phyloP scores from a whole-genome alignment of 306 rosid species.

The Gastrolobium villosum region DNA sequence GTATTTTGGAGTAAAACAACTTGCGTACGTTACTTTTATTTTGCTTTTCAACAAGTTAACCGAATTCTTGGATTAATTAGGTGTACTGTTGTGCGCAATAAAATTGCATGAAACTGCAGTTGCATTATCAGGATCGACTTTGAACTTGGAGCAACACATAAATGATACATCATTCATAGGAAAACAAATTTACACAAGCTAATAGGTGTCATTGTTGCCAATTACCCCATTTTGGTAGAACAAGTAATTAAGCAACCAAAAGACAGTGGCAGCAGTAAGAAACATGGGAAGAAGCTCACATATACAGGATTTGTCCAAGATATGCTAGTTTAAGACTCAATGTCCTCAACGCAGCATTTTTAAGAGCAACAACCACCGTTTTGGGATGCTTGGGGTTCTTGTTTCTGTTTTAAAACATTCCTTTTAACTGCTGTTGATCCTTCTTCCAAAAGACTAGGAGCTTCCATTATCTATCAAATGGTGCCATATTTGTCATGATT shows the following conservation, averaged over 20 bases:
- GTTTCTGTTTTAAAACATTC: slow-evolving; percentile 79
- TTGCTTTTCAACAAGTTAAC: neutral
- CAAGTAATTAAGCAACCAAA: slow-evolving; percentile 51
- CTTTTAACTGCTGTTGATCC: slow-evolving; percentile 83
- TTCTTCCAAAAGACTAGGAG: slow-evolving; percentile 90
- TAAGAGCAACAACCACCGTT: slow-evolving; percentile 73
- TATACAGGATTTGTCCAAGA: slow-evolving; percentile 65
- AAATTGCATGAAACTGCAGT: slow-evolving; percentile 43
- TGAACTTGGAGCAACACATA: slow-evolving; percentile 35
- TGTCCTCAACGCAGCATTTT: slow-evolving; percentile 38
- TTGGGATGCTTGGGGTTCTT: slow-evolving; percentile 65
- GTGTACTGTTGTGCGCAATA: neutral
- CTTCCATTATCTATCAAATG: slow-evolving; percentile 85
- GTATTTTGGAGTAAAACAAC: slow-evolving; percentile 5
- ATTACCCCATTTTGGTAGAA: slow-evolving; percentile 46
- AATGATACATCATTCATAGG: slow-evolving; percentile 48
- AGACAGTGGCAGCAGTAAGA: slow-evolving; percentile 44
- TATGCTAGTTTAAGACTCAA: slow-evolving; percentile 45
- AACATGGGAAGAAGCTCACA: slow-evolving; percentile 56
- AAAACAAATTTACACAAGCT: slow-evolving; percentile 70
- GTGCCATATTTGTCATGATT: slow-evolving; percentile 45
- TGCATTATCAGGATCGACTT: slow-evolving; percentile 13
- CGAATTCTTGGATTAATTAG: slow-evolving; percentile 14
- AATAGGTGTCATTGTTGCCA: slow-evolving; percentile 50
- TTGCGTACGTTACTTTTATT: neutral